Evolutionary conservation across 2,329 filamentous ascomycete species (phyloP), one percentile per base, ranked within the genome.

Genomic region (Pestalotiopsis sp.): DNA sequence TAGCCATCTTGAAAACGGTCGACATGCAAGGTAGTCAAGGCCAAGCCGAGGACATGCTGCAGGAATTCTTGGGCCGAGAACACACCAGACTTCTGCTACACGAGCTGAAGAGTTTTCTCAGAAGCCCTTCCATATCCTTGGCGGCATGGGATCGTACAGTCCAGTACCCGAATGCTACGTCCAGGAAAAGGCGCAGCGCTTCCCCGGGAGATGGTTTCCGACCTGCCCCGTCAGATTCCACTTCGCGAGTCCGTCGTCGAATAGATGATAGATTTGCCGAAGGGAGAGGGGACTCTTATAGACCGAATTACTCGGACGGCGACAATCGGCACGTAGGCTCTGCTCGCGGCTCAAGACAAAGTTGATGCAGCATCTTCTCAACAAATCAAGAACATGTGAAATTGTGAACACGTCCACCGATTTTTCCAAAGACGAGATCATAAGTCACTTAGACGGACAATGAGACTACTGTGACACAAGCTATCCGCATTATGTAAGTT

Each of bases 1-100:
- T 98, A 56, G 92, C 92, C 11, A 92, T 98, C 25, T 81, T 98
- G 69, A 95, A 93, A 78, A 93, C 90, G 0, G 89, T 96, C 17
- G 94, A 97, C 75, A 85, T 95, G 4, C 94, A 94, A 79, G 92
- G 90, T 4, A 93, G 92, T 70, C 87, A 87, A 52, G 94, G 94
- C 0, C 89, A 93, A 74, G 93, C 94, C 0, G 93, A 96, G 77
- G 90, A 93, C 57, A 86, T 97, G 80, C 78, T 98, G 49, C 83
- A 88, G 25, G 93, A 96, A 63, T 96, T 94, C 72, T 76, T 98
- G 4, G 94, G 94, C 0, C 84, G 90, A 67, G 88, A 91, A 20
- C 89, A 94, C 78, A 89, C 93, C 1, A 84, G 85, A 20, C 79
- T 97, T 52, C 93, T 98, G 72, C 80, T 97, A 69, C 95, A 98